A percentile compares a stretch with the other conserved stretches of the same genome.
Evolutionary conservation across 805 yeast species (phyloP).

Genomic region (Nakazawaea ernobii): DNA sequence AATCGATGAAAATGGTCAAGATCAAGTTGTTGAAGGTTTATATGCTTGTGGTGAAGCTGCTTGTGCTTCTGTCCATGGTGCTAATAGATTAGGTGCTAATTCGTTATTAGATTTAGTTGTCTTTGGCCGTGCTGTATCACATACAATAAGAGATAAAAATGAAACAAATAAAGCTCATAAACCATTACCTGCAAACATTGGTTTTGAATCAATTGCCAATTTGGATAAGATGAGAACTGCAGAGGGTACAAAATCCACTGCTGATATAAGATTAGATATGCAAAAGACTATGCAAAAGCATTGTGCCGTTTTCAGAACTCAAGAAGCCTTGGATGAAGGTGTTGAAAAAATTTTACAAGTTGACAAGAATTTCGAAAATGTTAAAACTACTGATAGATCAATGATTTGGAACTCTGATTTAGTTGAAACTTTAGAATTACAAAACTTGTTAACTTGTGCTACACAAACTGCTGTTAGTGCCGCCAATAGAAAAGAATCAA

Average conservation of each 20-base stretch:
- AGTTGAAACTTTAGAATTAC: slow-evolving; percentile 93
- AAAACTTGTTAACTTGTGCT: slow-evolving; percentile 95
- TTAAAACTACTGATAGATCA: slow-evolving; percentile 89
- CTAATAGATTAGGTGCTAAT: slow-evolving; percentile 98
- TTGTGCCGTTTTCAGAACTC: slow-evolving; percentile 94
- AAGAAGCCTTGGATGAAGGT: slow-evolving; percentile 88
- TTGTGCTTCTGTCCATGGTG: slow-evolving; percentile 99
- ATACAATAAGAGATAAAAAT: slow-evolving; percentile 78
- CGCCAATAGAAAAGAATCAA: slow-evolving; percentile 91
- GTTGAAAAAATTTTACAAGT: slow-evolving; percentile 70
- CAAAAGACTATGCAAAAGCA: slow-evolving; percentile 95
- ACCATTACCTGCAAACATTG: slow-evolving; percentile 79
- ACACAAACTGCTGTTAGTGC: slow-evolving; percentile 93
- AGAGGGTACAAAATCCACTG: slow-evolving; percentile 74
- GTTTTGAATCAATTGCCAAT: slow-evolving; percentile 84
- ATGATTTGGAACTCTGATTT: slow-evolving; percentile 99
- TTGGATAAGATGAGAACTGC: slow-evolving; percentile 86
- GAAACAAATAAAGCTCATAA: slow-evolving; percentile 86
- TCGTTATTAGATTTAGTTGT: slow-evolving; percentile 94
- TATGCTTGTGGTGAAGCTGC: slow-evolving; percentile 99
- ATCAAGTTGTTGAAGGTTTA: slow-evolving; percentile 86
- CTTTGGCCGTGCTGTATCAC: slow-evolving; percentile 97
- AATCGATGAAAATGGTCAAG: slow-evolving; percentile 80
- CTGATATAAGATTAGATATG: slow-evolving; percentile 87
- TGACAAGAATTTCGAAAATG: slow-evolving; percentile 66